Evolutionary conservation across 768 basidiomycete genomes (phyloP).

Genomic region (Lactifluus pinguis): DNA sequence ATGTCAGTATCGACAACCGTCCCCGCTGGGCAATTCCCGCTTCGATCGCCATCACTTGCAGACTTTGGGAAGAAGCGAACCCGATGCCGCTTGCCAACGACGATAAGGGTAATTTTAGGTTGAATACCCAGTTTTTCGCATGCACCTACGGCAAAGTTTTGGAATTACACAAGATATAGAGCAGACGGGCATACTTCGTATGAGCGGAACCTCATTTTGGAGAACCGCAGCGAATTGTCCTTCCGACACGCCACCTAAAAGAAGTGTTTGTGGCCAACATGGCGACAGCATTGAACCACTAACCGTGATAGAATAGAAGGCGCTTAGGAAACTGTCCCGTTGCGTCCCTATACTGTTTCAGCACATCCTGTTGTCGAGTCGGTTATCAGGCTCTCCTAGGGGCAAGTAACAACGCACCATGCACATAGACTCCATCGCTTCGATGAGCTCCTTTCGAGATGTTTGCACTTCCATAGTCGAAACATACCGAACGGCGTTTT

Average conservation of each 20-base stretch:
- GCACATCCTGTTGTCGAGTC: constrained; percentile 34
- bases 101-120: constrained; percentile 62
- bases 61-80: constrained; percentile 50
- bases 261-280: neutral
- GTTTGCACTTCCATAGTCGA: constrained; percentile 54
- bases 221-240: constrained; percentile 43
- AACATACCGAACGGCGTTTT: constrained; percentile 60
- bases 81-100: constrained; percentile 75
- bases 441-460: constrained; percentile 69
- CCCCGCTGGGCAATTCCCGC: constrained; percentile 68
- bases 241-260: constrained; percentile 45
- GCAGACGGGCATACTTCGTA: constrained; percentile 39
- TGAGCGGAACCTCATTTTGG: constrained; percentile 46
- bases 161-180: neutral
- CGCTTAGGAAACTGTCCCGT: constrained; percentile 60
- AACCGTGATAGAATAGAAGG: constrained; percentile 70
- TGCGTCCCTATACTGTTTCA: constrained; percentile 46
- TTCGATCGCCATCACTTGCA: constrained; percentile 42
- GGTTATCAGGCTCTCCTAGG: neutral
- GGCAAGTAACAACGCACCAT: constrained; percentile 31
- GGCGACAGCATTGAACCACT: constrained; percentile 5
- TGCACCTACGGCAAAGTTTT: constrained; percentile 40
- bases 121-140: constrained; percentile 49
- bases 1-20: constrained; percentile 69
- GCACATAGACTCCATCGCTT: constrained; percentile 57